Evolutionary conservation across 2,329 filamentous ascomycete genomes (phyloP).

Genomic region (Elsinoe australis): DNA sequence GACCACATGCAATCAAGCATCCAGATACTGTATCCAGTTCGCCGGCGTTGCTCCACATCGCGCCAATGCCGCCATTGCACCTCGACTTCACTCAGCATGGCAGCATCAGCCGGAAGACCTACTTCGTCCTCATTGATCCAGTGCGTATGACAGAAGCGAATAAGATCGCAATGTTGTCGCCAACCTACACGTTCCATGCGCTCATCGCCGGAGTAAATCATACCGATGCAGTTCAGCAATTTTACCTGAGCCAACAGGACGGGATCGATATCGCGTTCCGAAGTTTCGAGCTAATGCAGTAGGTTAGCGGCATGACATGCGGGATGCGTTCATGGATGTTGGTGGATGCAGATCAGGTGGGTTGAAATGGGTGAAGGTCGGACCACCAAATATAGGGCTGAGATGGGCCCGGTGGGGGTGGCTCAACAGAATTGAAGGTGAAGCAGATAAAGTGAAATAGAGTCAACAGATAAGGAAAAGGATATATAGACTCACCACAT

Average conservation of each 20-base stretch:
- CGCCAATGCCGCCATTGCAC: conserved; percentile 22
- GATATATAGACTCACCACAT: conserved; percentile 16
- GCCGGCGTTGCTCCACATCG: conserved; percentile 20
- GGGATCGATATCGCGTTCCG: conserved; percentile 18
- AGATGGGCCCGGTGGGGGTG: conserved; percentile 9
- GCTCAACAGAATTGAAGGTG: conserved; percentile 10
- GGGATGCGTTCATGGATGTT: conserved; percentile 5
- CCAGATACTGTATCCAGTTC: conserved; percentile 25
- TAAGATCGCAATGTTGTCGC: conserved; percentile 15
- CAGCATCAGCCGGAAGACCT: conserved; percentile 6
- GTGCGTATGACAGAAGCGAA: conserved; percentile 18
- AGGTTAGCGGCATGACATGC: background rate
- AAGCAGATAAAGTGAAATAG: conserved; percentile 8
- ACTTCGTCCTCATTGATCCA: conserved; percentile 19
- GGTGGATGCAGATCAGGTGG: background rate
- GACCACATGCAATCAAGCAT: conserved; percentile 24
- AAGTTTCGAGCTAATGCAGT: conserved; percentile 10
- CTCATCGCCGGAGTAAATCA: conserved; percentile 21
- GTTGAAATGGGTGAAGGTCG: background rate
- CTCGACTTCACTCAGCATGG: conserved; percentile 9
- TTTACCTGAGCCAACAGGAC: conserved; percentile 19
- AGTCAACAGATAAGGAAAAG: background rate
- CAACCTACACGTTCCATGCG: conserved; percentile 18
- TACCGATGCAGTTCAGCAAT: conserved; percentile 19
- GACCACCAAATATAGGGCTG: conserved; percentile 11